These are phyloP conservation scores for Odontarrhena argentea DNA, from an alignment of 345 rosid species.

Conservation along the genomic window DNA sequence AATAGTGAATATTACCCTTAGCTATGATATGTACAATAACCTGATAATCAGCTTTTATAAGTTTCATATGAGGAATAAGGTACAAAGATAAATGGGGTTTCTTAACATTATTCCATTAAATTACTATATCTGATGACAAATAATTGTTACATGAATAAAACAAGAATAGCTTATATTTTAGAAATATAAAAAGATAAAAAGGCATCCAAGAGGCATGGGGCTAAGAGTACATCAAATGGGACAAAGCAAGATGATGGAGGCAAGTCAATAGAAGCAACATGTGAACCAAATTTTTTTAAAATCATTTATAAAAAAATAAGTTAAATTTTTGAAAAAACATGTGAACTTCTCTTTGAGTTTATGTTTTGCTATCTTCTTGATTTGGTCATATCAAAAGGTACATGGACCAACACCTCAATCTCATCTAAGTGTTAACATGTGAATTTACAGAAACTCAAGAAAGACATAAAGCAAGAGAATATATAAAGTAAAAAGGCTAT, in stretches of 20 bases:
- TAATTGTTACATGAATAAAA: constrained; percentile 30
- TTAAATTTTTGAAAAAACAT: constrained; percentile 3
- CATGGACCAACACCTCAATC: constrained; percentile 35
- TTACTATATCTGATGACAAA: constrained; percentile 29
- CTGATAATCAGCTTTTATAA: constrained; percentile 24
- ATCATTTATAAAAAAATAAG: background rate
- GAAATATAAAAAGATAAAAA: background rate
- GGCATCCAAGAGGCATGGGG: constrained; percentile 43
- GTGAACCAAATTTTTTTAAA: constrained; percentile 24
- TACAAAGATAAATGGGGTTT: constrained; percentile 29
- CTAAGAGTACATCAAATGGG: constrained; percentile 43
- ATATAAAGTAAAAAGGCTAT: constrained; percentile 34
- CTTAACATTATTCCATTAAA: constrained; percentile 13
- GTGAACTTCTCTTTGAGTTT: constrained; percentile 35
- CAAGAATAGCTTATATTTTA: constrained; percentile 12
- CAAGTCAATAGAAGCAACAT: constrained; percentile 45
- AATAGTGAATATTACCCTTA: background rate
- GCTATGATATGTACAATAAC: constrained; percentile 32
- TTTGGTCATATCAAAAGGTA: constrained; percentile 26
- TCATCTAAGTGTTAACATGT: constrained; percentile 37
- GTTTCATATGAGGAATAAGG: constrained; percentile 40
- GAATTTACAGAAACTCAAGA: constrained; percentile 41
- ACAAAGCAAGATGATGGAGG: constrained; percentile 41
- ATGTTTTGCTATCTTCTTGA: constrained; percentile 28
- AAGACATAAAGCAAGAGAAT: constrained; percentile 36